These are phyloP conservation scores for Geranomyces variabilis DNA, from an alignment of 192 early-diverging fungal genomes.

Conservation along the genomic window DNA sequence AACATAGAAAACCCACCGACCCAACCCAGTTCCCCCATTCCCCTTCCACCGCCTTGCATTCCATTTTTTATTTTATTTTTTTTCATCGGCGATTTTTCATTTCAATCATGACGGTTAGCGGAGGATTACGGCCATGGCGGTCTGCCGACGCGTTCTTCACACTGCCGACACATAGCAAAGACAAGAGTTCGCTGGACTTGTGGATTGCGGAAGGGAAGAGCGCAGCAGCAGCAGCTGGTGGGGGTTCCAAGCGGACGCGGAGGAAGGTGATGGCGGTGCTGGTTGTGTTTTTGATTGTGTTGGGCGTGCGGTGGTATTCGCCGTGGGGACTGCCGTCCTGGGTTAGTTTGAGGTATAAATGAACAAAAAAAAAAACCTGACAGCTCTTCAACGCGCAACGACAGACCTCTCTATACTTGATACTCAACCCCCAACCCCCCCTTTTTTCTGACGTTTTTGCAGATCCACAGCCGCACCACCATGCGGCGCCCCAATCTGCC, in stretches of 20 bases:
- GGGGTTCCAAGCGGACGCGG: neutral
- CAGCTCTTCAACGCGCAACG: neutral
- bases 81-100: too few species aligned
- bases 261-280: neutral
- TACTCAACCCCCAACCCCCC: neutral
- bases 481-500: neutral
- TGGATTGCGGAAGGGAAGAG: neutral
- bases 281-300: neutral
- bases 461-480: neutral
- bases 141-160: neutral
- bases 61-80: too few species aligned
- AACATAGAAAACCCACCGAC: too few species aligned
- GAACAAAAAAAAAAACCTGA: neutral
- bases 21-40: too few species aligned
- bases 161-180: neutral
- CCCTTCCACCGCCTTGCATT: too few species aligned
- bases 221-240: neutral
- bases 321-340: neutral
- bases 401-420: neutral
- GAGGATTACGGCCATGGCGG: neutral
- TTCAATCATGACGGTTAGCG: too few species aligned
- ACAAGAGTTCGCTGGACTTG: neutral
- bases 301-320: neutral
- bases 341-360: neutral
- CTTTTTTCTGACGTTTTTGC: neutral